Percentiles rank a stretch among this genome's conserved stretches.
Evolutionary conservation across 2,329 filamentous ascomycete species (phyloP).

Genomic region (Bipolaris oryzae): DNA sequence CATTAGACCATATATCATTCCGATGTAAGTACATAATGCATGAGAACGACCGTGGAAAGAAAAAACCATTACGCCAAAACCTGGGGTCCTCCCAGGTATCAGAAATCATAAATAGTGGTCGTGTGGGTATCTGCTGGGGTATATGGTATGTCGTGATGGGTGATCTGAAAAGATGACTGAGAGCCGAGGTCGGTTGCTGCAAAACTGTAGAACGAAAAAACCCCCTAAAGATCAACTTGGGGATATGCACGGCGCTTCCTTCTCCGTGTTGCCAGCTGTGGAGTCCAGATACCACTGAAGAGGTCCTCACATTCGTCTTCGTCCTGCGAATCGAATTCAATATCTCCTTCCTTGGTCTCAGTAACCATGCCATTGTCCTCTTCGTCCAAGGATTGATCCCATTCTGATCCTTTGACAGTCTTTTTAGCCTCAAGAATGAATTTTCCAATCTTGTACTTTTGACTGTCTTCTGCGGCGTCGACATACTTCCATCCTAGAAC

Average conservation of each 20-base stretch:
- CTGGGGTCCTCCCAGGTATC: not conserved
- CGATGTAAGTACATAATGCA: not conserved
- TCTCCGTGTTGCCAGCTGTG: constrained; percentile 57
- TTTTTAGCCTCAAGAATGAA: constrained; percentile 68
- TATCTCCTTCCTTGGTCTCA: constrained; percentile 35
- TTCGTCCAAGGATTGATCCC: constrained; percentile 54
- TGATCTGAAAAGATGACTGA: not conserved
- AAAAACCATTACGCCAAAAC: not conserved
- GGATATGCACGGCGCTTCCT: constrained; percentile 18
- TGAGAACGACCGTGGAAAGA: not conserved
- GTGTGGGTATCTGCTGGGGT: not conserved
- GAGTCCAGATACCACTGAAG: constrained; percentile 67
- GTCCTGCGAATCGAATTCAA: constrained; percentile 69
- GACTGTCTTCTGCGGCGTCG: constrained; percentile 64
- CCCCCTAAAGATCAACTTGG: constrained; percentile 1
- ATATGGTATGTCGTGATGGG: not conserved
- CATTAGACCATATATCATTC: not conserved
- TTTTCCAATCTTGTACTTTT: constrained; percentile 70
- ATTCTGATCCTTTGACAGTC: constrained; percentile 57
- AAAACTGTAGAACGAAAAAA: not conserved
- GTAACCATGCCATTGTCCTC: constrained; percentile 19
- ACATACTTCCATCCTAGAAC: constrained; percentile 71
- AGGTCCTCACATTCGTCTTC: constrained; percentile 71
- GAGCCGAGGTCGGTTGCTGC: not conserved
- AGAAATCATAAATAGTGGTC: not conserved